Evolutionary conservation across 2,329 filamentous ascomycete genomes (phyloP), one percentile per base, ranked within the genome.

Genomic region (Cercospora sojina): DNA sequence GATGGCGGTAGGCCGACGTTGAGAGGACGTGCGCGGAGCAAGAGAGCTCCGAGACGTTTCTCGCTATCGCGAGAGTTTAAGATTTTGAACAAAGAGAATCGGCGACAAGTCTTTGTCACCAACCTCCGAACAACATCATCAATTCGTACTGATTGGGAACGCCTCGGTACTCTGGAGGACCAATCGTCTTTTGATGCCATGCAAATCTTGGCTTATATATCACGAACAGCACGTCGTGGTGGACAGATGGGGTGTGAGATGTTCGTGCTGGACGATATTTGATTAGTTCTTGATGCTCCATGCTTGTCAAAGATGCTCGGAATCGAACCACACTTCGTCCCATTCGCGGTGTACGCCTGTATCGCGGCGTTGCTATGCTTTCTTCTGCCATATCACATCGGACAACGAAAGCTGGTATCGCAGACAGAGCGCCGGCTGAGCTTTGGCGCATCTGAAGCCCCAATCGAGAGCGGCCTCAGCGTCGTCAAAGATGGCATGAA

Each of bases 401-500:
- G 16, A n/a, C 25, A 20, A 56, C 51, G 25, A 56, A 29, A 29
- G 13, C 29, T 56, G 3, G 23, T n/a, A 25, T 56, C 27, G 51
- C 25, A 56, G 16, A 56, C 13, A 3, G 2, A 31, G 25, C 58
- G 38, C 16, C 35, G 41, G 12, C 27, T 29, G 13, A 60, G 27
- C 18, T 41, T 27, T 20, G 38, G 35, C 16, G n/a, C 25, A n/a
- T 29, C 41, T 12, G 58, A 47, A 10, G 58, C 58, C 1, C 58
- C 58, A 16, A 31, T 60, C 12, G 58, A 35, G n/a, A 31, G 35
- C 41, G 58, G 58, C 16, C 38, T 60, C 23, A 47, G 58, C n/a
- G 25, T 60, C 18, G 10, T 60, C 10, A 16, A 31, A 13, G 58
- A 60, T 25, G 58, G 35, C 12, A 49, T 60, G 23, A 60, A 16